Evolutionary conservation across 169 alveolate species (phyloP).

Genomic region (Theileria orientalis): DNA sequence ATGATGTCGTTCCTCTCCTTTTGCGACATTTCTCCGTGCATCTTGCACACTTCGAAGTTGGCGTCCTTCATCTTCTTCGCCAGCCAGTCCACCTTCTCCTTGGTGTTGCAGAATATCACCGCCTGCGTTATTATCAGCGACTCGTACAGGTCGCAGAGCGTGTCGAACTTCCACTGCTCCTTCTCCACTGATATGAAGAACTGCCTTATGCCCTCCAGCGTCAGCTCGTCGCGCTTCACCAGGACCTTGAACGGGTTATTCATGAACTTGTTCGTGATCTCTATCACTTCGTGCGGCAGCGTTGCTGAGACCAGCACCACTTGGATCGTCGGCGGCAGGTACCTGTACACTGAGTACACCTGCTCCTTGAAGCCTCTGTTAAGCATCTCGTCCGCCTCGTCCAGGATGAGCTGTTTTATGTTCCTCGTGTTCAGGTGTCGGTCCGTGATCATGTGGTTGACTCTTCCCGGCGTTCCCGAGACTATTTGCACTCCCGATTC

Average conservation of each 20-base stretch:
- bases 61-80: slow-evolving; percentile 96
- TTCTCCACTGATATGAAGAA: slow-evolving; percentile 96
- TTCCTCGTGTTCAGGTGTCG: slow-evolving; percentile 92
- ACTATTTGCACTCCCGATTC: slow-evolving; percentile 97
- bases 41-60: slow-evolving; percentile 91
- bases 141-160: slow-evolving; percentile 97
- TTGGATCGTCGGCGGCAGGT: slow-evolving; percentile 94
- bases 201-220: slow-evolving; percentile 98
- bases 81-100: slow-evolving; percentile 95
- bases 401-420: slow-evolving; percentile 94
- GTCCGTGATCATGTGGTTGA: slow-evolving; percentile 96
- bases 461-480: slow-evolving; percentile 99
- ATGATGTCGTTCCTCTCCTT: slow-evolving; percentile 96
- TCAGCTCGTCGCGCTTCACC: slow-evolving; percentile 97
- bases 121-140: slow-evolving; percentile 97
- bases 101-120: slow-evolving; percentile 97
- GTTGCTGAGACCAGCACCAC: slow-evolving; percentile 98
- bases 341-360: slow-evolving; percentile 94
- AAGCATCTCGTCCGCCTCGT: slow-evolving; percentile 99
- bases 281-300: slow-evolving; percentile 96
- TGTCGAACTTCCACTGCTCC: slow-evolving; percentile 98
- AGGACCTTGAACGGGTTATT: slow-evolving; percentile 96
- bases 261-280: slow-evolving; percentile 96
- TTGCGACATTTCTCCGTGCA: slow-evolving; percentile 98
- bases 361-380: slow-evolving; percentile 95